Percentiles rank a stretch among this genome's conserved stretches.
Evolutionary conservation across 1,139 yeast genomes (phyloP).

Genomic region (Barnettozyma hawaiiensis): DNA sequence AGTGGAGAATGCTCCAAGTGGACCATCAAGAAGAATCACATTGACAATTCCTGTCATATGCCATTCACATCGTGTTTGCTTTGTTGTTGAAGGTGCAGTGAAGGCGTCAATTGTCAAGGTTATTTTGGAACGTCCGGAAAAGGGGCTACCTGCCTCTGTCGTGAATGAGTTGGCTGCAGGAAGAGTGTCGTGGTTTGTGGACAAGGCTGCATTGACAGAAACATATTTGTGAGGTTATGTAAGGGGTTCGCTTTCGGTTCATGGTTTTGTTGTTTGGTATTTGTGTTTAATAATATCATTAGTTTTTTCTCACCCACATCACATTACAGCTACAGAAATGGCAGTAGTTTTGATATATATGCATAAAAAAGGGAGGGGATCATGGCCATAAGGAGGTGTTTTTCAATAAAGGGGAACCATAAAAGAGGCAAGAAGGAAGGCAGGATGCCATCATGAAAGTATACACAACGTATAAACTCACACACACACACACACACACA

Average conservation of each 20-base stretch:
- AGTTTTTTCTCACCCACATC: not conserved
- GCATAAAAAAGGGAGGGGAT: not conserved
- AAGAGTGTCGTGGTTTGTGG: slow-evolving; percentile 96
- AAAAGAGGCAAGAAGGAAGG: not conserved
- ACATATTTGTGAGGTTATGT: slow-evolving; percentile 36
- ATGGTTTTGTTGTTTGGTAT: not conserved
- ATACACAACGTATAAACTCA: too few relatives aligned
- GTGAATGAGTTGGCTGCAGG: slow-evolving; percentile 97
- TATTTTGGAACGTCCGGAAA: slow-evolving; percentile 96
- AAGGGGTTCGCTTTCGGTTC: not conserved
- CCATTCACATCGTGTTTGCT: slow-evolving; percentile 87
- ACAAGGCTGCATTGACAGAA: slow-evolving; percentile 87
- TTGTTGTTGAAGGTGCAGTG: slow-evolving; percentile 93
- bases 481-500: too few relatives aligned
- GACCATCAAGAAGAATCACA: slow-evolving; percentile 84
- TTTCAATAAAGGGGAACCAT: not conserved
- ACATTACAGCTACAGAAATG: not conserved
- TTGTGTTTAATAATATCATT: too few relatives aligned
- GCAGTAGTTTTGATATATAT: not conserved
- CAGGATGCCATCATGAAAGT: not conserved
- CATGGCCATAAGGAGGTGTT: not conserved
- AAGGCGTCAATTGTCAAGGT: slow-evolving; percentile 91
- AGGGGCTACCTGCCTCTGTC: slow-evolving; percentile 89
- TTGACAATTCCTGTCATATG: slow-evolving; percentile 92
- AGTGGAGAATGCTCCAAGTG: slow-evolving; percentile 86